These are phyloP conservation scores for Penicillium maclennaniae DNA, from an alignment of 495 filamentous ascomycete species.

Conservation along the genomic window DNA sequence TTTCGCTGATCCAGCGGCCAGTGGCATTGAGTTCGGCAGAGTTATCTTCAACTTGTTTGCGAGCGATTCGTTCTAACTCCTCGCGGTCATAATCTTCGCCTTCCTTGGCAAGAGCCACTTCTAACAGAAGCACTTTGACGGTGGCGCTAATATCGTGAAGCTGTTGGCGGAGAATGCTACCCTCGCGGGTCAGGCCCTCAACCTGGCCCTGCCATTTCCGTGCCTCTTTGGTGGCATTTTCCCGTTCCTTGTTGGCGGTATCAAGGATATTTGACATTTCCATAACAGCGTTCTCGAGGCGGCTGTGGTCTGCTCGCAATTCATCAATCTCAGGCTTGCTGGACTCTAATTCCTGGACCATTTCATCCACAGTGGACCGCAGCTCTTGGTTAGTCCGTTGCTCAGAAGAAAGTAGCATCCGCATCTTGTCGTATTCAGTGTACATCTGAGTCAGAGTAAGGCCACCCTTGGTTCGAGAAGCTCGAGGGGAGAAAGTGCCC, in stretches of 20 bases:
- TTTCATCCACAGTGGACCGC: constrained; percentile 71
- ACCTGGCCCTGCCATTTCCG: constrained; percentile 72
- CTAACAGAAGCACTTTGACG: constrained; percentile 81
- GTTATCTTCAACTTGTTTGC: constrained; percentile 57
- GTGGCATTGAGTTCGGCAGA: constrained; percentile 65
- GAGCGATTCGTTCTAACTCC: constrained; percentile 69
- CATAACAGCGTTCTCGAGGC: constrained; percentile 61
- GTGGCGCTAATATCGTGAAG: constrained; percentile 88
- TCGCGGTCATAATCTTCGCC: constrained; percentile 69
- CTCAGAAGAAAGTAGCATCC: constrained; percentile 58
- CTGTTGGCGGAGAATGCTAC: constrained; percentile 76
- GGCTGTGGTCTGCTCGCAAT: constrained; percentile 50
- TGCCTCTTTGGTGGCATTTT: constrained; percentile 54
- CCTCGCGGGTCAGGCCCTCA: constrained; percentile 65
- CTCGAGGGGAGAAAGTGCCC: constrained; percentile 52
- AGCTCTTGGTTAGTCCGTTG: constrained; percentile 68
- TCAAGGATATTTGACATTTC: constrained; percentile 73
- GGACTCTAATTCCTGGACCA: constrained; percentile 59
- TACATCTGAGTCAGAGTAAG: constrained; percentile 67
- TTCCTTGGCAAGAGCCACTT: constrained; percentile 72
- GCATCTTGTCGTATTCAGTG: constrained; percentile 59
- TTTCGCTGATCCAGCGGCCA: constrained; percentile 79
- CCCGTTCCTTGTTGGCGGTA: constrained; percentile 50
- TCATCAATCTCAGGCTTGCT: constrained; percentile 61
- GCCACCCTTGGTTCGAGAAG: constrained; percentile 52